Conservation (phyloP, 306 rosid species). For the Corylus avellana region DNA sequence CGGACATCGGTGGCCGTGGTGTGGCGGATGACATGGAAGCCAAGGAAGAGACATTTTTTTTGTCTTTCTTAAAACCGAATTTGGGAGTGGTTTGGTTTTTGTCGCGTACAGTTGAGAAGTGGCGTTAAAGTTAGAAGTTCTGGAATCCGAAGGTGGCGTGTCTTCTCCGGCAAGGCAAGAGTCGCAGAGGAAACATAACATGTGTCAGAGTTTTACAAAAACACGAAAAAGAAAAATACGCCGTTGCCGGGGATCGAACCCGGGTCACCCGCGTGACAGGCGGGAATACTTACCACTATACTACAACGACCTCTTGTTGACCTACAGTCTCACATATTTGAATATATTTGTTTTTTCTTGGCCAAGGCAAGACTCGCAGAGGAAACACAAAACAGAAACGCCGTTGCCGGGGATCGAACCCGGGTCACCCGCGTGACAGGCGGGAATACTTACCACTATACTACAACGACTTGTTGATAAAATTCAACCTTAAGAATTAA, state of each 20-base stretch:
- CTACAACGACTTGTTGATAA: no score
- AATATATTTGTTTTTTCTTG: no score
- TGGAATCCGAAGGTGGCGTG: slow-evolving; percentile 16
- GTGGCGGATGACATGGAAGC: not conserved
- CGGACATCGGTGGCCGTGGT: slow-evolving; percentile 43
- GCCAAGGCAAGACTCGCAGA: rapidly evolving
- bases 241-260: slow-evolving; percentile 78
- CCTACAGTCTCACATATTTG: no score
- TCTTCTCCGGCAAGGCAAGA: slow-evolving; percentile 20
- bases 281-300: slow-evolving; percentile 23
- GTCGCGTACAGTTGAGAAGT: slow-evolving; percentile 23
- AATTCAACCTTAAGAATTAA: no score
- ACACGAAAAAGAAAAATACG: not conserved
- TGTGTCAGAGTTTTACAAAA: not conserved
- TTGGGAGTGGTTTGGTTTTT: slow-evolving; percentile 1
- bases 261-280: slow-evolving; percentile 61
- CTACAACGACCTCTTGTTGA: no score
- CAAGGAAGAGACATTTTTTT: not conserved
- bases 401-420: no score
- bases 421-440: no score
- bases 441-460: no score
- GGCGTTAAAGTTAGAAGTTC: slow-evolving; percentile 32
- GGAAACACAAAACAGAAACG: no score
- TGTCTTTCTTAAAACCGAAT: not conserved
- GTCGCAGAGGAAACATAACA: not conserved